Evolutionary conservation across 805 yeast species (phyloP).

Genomic region (Zygoascus tannicola): DNA sequence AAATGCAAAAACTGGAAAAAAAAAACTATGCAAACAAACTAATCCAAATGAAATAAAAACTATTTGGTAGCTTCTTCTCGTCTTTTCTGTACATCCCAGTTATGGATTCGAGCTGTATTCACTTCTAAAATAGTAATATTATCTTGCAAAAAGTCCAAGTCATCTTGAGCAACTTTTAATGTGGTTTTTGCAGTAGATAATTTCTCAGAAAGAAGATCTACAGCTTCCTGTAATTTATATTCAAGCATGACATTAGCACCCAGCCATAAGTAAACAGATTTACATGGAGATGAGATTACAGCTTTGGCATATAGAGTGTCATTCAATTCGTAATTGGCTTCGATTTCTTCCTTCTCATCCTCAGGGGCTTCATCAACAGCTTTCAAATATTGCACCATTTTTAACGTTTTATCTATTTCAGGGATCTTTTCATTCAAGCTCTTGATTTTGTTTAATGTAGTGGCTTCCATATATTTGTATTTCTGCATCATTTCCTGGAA

Average conservation of each 20-base stretch:
- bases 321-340: constrained; percentile 82
- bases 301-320: constrained; percentile 90
- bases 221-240: constrained; percentile 84
- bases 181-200: constrained; percentile 53
- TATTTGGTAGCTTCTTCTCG: constrained; percentile 7
- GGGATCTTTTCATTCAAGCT: constrained; percentile 67
- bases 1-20: too few species aligned
- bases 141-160: constrained; percentile 71
- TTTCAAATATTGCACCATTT: constrained; percentile 54
- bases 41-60: too few species aligned
- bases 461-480: constrained; percentile 70
- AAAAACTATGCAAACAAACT: too few species aligned
- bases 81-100: constrained; percentile 32
- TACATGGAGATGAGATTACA: constrained; percentile 43
- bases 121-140: constrained; percentile 97
- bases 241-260: constrained; percentile 98
- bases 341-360: constrained; percentile 36
- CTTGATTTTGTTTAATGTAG: constrained; percentile 32
- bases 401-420: constrained; percentile 81
- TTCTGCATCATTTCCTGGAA: constrained; percentile 85
- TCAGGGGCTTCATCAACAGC: constrained; percentile 30
- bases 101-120: constrained; percentile 68
- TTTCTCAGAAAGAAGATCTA: constrained; percentile 53
- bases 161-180: constrained; percentile 61
- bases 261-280: constrained; percentile 82